Conservation (phyloP, 2,329 filamentous ascomycete species). For the Rosellinia necatrix region DNA sequence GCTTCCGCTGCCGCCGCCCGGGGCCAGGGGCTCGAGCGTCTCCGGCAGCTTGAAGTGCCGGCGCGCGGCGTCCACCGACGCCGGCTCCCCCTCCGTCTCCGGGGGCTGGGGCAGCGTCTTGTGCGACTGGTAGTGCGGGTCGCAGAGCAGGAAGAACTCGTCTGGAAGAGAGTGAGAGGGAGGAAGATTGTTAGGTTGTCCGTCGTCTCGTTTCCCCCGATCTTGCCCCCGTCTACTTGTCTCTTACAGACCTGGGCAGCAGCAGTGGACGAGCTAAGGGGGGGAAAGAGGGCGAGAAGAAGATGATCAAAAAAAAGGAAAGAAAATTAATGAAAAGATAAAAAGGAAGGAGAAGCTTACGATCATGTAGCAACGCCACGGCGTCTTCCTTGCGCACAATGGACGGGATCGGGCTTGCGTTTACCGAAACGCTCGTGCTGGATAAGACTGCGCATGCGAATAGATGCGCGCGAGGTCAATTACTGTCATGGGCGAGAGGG, state of each 20-base stretch:
- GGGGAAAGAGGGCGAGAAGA: background rate
- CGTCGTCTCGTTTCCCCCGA: background rate
- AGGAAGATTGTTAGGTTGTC: background rate
- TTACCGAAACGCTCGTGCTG: slow-evolving; percentile 48
- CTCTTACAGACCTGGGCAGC: too few species aligned
- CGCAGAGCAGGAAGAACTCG: slow-evolving; percentile 55
- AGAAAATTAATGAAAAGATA: background rate
- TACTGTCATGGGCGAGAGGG: too few species aligned
- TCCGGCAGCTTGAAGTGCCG: slow-evolving; percentile 37
- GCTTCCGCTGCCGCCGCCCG: background rate
- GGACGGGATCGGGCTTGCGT: slow-evolving; percentile 50
- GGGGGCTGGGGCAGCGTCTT: slow-evolving; percentile 34
- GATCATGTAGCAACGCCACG: slow-evolving; percentile 54
- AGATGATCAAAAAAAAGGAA: background rate
- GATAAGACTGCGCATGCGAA: slow-evolving; percentile 48
- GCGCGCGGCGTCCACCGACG: slow-evolving; percentile 33
- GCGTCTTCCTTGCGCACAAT: slow-evolving; percentile 31
- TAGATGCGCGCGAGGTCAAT: background rate
- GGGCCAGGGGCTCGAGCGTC: slow-evolving; percentile 31
- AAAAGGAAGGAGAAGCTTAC: slow-evolving; percentile 22
- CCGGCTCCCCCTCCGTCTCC: slow-evolving; percentile 29
- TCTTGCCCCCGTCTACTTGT: too few species aligned
- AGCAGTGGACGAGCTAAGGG: background rate
- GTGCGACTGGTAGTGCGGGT: slow-evolving; percentile 54
- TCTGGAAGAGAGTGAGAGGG: slow-evolving; percentile 30